Base-by-base conservation (phyloP, 306 rosid species). In the Prinsepia uniflora region DNA sequence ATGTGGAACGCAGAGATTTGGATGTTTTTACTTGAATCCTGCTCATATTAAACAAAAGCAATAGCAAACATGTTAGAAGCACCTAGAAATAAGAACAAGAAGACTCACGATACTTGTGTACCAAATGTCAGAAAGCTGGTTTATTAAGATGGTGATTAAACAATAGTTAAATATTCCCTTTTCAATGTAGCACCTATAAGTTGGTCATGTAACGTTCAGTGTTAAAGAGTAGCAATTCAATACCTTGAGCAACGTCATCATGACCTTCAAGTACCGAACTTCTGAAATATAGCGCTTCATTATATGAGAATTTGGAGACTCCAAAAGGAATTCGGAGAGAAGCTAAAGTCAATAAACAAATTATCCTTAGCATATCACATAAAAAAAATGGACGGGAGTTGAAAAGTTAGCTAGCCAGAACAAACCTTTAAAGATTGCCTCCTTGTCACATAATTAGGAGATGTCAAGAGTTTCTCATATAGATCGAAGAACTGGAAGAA, bases 11-110 rank as follows among this genome's bases (percentile, higher is more conserved):
- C 99, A 41, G 96, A 85, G 39, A 94, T 68, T 71, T 91, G 97
- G 79, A 91, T 87, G 76, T 87, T 91, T 90, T 89, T 94, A 86
- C 99, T 94, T 63, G 99, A 84, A 80, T 94, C 99, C 97, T 94
- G 86, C 80, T 63, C 82, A 70, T 20, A 74, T 70, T 71, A 75
- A 65, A 60, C 11, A 78, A 44, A 34, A 60, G 68, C 18, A 45
- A 40, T 39, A 41, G 63, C 68, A 36, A 79, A 72, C 41, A 7
- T 36, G 65, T 64, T 20, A 84, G 30, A 45, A 75, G 59, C 71
- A 57, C 70, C 75, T 50, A 77, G 60, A 72, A 60, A 65, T 70
- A 78, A 74, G 8, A 48, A n/a, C 40, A 75, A 34, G 40, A 82
- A 72, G 59, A 36, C 14, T 18, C 54, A 11, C 13, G 4, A 63